Conservation (phyloP, 2,329 filamentous ascomycete genomes). For the Sporothrix schenckii region DNA sequence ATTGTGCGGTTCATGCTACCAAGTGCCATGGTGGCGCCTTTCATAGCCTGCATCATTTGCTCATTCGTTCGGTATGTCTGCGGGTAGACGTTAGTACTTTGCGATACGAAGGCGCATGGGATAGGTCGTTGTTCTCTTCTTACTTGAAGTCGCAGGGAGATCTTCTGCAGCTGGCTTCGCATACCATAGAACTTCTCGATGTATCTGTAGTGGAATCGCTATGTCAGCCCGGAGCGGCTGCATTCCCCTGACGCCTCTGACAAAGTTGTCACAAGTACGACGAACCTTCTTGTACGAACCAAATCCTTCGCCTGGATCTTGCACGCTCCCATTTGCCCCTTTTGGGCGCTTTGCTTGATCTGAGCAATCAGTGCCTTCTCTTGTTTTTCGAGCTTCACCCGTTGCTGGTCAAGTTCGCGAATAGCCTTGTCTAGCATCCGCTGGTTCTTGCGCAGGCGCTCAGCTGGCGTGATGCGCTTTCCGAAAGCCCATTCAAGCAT, state of each 20-base stretch:
- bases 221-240: not conserved
- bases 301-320: slow-evolving; percentile 98
- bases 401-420: slow-evolving; percentile 90
- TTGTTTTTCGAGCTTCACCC: slow-evolving; percentile 95
- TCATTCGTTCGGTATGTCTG: slow-evolving; percentile 97
- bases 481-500: slow-evolving; percentile 99
- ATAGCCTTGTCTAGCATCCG: slow-evolving; percentile 96
- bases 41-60: slow-evolving; percentile 99
- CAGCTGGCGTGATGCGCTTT: slow-evolving; percentile 96
- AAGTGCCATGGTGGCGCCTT: slow-evolving; percentile 87
- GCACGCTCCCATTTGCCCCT: slow-evolving; percentile 96
- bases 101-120: not conserved
- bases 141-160: slow-evolving; percentile 92
- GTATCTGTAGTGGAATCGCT: slow-evolving; percentile 60
- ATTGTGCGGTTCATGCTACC: slow-evolving; percentile 98
- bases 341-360: slow-evolving; percentile 98
- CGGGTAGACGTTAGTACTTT: not conserved
- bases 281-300: slow-evolving; percentile 80
- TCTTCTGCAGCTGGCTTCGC: slow-evolving; percentile 95
- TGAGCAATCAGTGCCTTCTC: slow-evolving; percentile 95
- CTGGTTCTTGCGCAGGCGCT: slow-evolving; percentile 91
- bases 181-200: slow-evolving; percentile 99
- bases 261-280: not conserved
- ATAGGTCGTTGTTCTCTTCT: not conserved
- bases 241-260: not conserved